Evolutionary conservation across 148 eudicot species (phyloP).

Genomic region (Fagopyrum homotropicum): DNA sequence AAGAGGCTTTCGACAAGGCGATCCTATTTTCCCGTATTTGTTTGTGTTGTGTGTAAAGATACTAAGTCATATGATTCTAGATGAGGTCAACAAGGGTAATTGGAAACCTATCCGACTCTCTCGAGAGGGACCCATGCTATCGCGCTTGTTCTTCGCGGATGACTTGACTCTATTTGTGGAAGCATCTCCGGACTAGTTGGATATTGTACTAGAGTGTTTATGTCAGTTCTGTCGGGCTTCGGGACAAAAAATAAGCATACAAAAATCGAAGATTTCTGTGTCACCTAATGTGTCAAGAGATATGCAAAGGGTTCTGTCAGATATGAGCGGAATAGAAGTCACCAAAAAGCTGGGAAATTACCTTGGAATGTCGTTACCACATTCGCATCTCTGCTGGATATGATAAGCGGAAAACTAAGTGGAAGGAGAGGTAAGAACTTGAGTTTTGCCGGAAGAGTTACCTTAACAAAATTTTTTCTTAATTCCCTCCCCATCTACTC

Average conservation of each 20-base stretch:
- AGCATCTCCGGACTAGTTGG: neutral
- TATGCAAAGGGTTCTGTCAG: too few relatives aligned
- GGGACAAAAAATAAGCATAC: neutral
- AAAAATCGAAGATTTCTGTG: neutral
- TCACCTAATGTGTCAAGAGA: too few relatives aligned
- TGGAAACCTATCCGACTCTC: neutral
- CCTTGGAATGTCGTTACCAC: too few relatives aligned
- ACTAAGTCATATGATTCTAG: neutral
- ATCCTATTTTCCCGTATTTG: neutral
- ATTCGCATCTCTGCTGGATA: too few relatives aligned
- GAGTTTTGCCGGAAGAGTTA: too few relatives aligned
- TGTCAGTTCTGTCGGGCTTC: neutral
- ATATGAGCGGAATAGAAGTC: too few relatives aligned
- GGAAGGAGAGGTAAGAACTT: too few relatives aligned
- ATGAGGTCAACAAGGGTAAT: neutral
- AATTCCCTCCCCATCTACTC: too few relatives aligned
- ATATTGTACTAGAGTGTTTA: neutral
- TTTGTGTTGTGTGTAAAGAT: neutral
- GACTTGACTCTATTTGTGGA: neutral
- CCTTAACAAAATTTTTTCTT: too few relatives aligned
- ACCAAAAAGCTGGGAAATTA: too few relatives aligned
- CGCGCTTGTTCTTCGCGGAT: neutral
- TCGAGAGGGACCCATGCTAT: neutral
- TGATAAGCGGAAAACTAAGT: too few relatives aligned
- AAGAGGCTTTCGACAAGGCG: neutral